Evolutionary conservation across 371 early-diverging fungal species (phyloP), one percentile per base, ranked within the genome.

Genomic region (Actinomucor elegans): DNA sequence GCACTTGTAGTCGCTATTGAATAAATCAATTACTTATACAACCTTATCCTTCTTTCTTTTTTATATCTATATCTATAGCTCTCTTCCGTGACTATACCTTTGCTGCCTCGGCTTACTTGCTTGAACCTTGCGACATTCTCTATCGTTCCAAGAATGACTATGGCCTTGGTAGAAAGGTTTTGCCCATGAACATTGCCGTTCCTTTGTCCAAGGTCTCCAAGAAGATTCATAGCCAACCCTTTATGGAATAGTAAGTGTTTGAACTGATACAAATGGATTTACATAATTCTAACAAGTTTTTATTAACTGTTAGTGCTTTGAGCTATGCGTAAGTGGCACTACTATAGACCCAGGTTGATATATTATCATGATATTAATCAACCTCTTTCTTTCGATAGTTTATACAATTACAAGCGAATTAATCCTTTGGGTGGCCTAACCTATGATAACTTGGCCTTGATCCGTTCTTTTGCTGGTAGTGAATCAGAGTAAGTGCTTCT

Each of bases 1-100:
- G 11, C 46, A 40, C 21, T 14, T 40, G 17, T 40, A 21, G 23
- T 17, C 20, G 0, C 3, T 5, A 40, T 40, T 23, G 20, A 40
- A 40, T 38, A 38, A 38, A 20, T 21, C 20, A 40, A 20, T 23
- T n/a, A n/a, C n/a, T n/a, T n/a, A n/a, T n/a, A n/a, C n/a, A n/a
- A n/a, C n/a, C n/a, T n/a, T n/a, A 17, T 44, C 31, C 20, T 40
- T 12, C 7, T 40, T 21, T 8, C 4, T 37, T 47, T 27, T 18
- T 45, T 26, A 40, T n/a, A n/a, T n/a, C n/a, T n/a, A n/a, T n/a
- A n/a, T 31, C 35, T 18, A 28, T 52, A 67, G 93, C 93, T 4
- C 73, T 94, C 23, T 93, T 87, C 79, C 78, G 94, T 42, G 94
- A 94, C 73, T 91, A 90, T 59, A 88, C 93, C 4, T 91, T 92